Evolutionary conservation across 805 yeast species (phyloP), one percentile per base, ranked within the genome.

Genomic region (Priceomyces fermenticarens): DNA sequence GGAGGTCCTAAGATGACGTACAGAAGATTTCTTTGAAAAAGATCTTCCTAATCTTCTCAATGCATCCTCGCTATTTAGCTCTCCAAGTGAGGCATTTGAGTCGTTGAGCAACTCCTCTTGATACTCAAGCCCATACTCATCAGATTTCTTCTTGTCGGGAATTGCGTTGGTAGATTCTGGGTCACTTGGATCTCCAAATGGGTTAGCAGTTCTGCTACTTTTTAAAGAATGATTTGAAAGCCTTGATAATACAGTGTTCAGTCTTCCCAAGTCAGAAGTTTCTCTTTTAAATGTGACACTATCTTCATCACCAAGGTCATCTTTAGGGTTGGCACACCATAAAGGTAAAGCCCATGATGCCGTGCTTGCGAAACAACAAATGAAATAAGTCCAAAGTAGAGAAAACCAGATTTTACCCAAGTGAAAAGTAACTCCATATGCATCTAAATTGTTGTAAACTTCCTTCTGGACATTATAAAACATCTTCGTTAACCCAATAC

Each of bases 281-380:
- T 27, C 30, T 32, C 35, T 32, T 8, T 25, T 28, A 26, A 12
- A 15, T 8, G 14, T 10, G 26, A 14, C 14, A 11, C 30, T 39
- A 26, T 52, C 53, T 9, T 52, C 48, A 29, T 54, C 63, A 2
- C 49, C 53, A n/a, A 50, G 49, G n/a, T 53, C 57, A 3, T 44
- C 57, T 1, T 56, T 53, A 3, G 80, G 78, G 38, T 76, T 72
- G 6, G 77, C 74, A 61, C 83, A 80, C 85, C 85, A 47, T 42
- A 45, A 30, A 1, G 73, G 73, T 7, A 66, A 40, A 4, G 49
- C 53, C 73, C 74, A 68, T 6, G 63, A 45, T 12, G 62, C 33
- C 62, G 59, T 60, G 12, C 58, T 43, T 10, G 65, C 13, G 10
- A 51, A 32, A 4, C 58, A 28, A 20, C 57, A 47, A 1, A 42